Evolutionary conservation across 2,329 filamentous ascomycete genomes (phyloP), one percentile per base, ranked within the genome.

Genomic region (Apiospora rasikravindrae): DNA sequence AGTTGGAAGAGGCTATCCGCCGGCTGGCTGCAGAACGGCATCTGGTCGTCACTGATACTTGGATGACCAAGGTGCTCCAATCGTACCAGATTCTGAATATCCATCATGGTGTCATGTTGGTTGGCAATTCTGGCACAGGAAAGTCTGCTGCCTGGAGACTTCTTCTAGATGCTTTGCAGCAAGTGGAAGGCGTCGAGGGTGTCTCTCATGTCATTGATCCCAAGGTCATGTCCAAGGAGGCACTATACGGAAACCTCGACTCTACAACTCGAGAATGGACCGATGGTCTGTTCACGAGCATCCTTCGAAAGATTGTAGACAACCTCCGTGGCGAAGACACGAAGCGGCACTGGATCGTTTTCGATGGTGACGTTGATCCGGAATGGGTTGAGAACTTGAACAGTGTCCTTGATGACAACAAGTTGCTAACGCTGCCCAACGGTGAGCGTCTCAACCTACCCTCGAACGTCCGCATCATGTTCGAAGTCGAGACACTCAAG

Each of bases 301-400:
- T 98, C 75, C 87, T 99, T 57, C 92, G 96, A 78, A 99, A 98
- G 86, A 98, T 99, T 77, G 96, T 99, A 70, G 97, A 99, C 83
- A 99, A 99, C 80, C 89, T 99, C 69, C 94, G 96, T 86, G 96
- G 97, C 70, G 96, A 99, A 82, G 96, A 98, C 80, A 90, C 92
- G 42, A 99, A 99, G 85, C 91, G 96, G 71, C 96, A 99, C 83
- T 99, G 96, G 96, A 98, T 99, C 78, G 94, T 99, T 6, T 99
- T 99, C 78, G 96, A 99, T 81, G 97, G 96, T 74, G 96, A 99
- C 81, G 96, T 99, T 74, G 96, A 99, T 82, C 96, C 96, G 0
- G 97, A 98, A 82, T 99, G 96, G 96, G 96, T 99, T 76, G 96
- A 99, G 82, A 99, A 99, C 82, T 86, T 99, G 87, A 99, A 99